Evolutionary conservation across 2,329 filamentous ascomycete species (phyloP).

Genomic region (Blastomyces emzantsi): DNA sequence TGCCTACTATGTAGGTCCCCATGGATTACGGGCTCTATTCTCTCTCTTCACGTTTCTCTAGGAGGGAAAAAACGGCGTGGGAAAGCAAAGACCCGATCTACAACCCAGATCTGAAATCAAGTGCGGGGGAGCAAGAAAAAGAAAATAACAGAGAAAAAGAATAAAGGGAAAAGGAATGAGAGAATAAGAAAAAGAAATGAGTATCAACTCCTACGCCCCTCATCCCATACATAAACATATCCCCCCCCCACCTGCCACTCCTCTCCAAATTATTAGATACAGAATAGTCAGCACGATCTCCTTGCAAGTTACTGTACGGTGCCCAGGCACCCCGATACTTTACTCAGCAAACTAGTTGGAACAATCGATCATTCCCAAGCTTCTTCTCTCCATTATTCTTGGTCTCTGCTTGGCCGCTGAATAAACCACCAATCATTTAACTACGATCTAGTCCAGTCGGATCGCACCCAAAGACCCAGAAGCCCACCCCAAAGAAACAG

Average conservation of each 20-base stretch:
- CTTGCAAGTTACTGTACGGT: background rate
- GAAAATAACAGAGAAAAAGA: background rate
- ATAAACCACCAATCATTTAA: background rate
- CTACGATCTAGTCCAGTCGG: background rate
- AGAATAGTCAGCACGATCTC: background rate
- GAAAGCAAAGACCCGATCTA: background rate
- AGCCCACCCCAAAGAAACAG: background rate
- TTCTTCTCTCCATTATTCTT: background rate
- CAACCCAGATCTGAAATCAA: background rate
- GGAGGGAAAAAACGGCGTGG: background rate
- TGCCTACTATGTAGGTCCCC: background rate
- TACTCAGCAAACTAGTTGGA: background rate
- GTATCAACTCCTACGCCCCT: background rate
- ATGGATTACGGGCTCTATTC: background rate
- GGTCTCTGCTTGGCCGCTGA: background rate
- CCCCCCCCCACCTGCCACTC: background rate
- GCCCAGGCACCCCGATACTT: background rate
- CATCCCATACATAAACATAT: background rate
- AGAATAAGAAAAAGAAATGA: background rate
- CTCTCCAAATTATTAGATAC: background rate
- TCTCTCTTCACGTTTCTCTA: background rate
- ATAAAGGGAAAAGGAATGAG: background rate
- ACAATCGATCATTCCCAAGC: background rate
- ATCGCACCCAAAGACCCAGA: background rate
- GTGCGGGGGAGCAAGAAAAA: background rate